Percentiles rank a stretch among this genome's conserved stretches.
phyloP scores from a whole-genome alignment of 257 asterid species.

The Nicotiana undulata region DNA sequence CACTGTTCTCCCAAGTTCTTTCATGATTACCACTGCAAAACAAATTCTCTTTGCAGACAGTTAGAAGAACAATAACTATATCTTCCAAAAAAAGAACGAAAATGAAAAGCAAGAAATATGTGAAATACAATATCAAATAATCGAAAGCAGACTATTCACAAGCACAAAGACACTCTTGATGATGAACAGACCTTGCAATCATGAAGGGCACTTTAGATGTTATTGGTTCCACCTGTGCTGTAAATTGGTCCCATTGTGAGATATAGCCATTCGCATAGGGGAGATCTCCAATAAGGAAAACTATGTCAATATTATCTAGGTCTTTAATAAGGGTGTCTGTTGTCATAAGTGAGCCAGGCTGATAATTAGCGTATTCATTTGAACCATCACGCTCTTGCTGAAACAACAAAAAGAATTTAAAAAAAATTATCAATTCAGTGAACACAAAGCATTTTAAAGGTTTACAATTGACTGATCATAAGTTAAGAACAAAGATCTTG shows the following conservation, averaged over 20 bases:
- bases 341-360: slow-evolving; percentile 79
- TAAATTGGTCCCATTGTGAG: slow-evolving; percentile 91
- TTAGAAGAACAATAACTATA: background rate
- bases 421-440: too few relatives aligned
- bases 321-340: slow-evolving; percentile 73
- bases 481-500: too few relatives aligned
- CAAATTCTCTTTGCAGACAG: background rate
- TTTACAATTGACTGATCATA: background rate
- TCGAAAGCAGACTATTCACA: too few relatives aligned
- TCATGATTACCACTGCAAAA: slow-evolving; percentile 40
- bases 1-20: slow-evolving; percentile 29
- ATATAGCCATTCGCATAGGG: slow-evolving; percentile 55
- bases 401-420: slow-evolving; percentile 2
- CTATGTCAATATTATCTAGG: slow-evolving; percentile 38
- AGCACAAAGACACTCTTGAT: too few relatives aligned
- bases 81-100: background rate
- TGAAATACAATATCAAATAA: background rate
- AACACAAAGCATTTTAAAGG: background rate
- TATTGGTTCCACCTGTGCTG: slow-evolving; percentile 75
- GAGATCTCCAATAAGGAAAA: slow-evolving; percentile 58
- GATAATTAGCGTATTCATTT: slow-evolving; percentile 69
- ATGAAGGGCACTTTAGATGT: slow-evolving; percentile 72
- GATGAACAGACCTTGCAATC: slow-evolving; percentile 61
- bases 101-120: background rate
- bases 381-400: slow-evolving; percentile 96